phyloP scores from a whole-genome alignment of 768 basidiomycete species.

The Phlegmacium glaucopus region DNA sequence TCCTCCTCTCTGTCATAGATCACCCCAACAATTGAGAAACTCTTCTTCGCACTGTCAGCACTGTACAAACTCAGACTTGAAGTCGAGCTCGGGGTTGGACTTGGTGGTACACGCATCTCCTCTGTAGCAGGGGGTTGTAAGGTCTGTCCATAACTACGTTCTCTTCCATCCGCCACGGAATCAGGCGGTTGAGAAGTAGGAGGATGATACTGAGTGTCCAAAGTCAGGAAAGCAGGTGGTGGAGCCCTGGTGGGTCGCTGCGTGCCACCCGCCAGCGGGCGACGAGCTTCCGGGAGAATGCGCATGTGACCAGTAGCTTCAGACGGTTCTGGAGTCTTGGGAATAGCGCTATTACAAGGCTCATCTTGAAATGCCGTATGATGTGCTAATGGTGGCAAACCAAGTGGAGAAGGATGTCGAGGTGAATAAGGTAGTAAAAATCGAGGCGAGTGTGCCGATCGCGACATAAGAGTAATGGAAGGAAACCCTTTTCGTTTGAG shows the following conservation, averaged over 20 bases:
- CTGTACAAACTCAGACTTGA: constrained; percentile 19
- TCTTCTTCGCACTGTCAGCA: constrained; percentile 16
- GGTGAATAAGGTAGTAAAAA: constrained; percentile 17
- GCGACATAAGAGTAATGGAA: too few relatives aligned
- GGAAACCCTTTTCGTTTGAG: too few relatives aligned
- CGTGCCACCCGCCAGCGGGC: constrained; percentile 20
- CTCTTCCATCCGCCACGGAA: not conserved
- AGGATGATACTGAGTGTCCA: constrained; percentile 12
- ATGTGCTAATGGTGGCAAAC: constrained; percentile 16
- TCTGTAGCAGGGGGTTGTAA: constrained; percentile 8
- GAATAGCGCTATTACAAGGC: constrained; percentile 9
- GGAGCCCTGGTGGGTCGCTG: too few relatives aligned
- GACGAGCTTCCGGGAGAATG: constrained; percentile 17
- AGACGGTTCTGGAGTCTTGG: constrained; percentile 9
- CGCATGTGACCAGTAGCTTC: constrained; percentile 12
- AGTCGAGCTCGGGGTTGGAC: constrained; percentile 18
- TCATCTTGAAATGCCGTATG: constrained; percentile 16
- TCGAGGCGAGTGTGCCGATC: constrained; percentile 15
- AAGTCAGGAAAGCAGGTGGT: constrained; percentile 10
- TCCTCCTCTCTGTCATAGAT: constrained; percentile 11
- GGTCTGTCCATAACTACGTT: too few relatives aligned
- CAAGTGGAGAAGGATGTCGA: constrained; percentile 17
- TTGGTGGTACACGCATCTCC: constrained; percentile 12
- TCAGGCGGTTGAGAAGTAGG: constrained; percentile 5
- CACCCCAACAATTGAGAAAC: too few relatives aligned